A percentile compares a stretch with the other conserved stretches of the same genome.
Evolutionary conservation across 2,329 filamentous ascomycete species (phyloP).

Genomic region (Reticulascus tulasneorum): DNA sequence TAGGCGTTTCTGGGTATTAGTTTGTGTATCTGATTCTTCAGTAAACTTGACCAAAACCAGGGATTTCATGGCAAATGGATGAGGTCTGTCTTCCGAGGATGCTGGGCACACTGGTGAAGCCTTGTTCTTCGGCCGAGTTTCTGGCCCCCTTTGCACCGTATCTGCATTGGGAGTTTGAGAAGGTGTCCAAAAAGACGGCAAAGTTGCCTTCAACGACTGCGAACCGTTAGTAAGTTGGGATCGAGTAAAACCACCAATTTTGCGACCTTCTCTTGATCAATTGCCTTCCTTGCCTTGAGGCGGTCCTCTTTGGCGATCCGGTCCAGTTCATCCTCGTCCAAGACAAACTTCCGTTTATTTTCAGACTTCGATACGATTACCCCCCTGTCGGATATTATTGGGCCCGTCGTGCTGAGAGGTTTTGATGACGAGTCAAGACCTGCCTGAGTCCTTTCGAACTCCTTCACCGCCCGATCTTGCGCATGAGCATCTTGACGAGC

Average conservation of each 20-base stretch:
- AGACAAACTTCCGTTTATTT: slow-evolving; percentile 71
- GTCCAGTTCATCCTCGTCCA: slow-evolving; percentile 73
- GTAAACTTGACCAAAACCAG: slow-evolving; percentile 75
- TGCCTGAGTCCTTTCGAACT: slow-evolving; percentile 83
- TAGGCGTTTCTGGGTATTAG: slow-evolving; percentile 40
- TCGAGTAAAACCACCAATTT: background rate
- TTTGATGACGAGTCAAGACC: slow-evolving; percentile 45
- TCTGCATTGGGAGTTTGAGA: slow-evolving; percentile 64
- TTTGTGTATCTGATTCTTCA: slow-evolving; percentile 55
- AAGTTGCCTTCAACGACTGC: slow-evolving; percentile 22
- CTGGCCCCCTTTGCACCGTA: slow-evolving; percentile 16
- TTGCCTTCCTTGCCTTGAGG: slow-evolving; percentile 62
- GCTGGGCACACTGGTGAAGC: slow-evolving; percentile 72
- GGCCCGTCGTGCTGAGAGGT: slow-evolving; percentile 21
- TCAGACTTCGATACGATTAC: slow-evolving; percentile 23
- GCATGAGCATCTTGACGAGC: slow-evolving; percentile 65
- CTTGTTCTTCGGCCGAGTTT: slow-evolving; percentile 56
- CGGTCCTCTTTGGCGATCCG: slow-evolving; percentile 68
- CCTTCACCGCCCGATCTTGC: slow-evolving; percentile 63
- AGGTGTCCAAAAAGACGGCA: slow-evolving; percentile 92
- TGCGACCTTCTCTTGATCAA: slow-evolving; percentile 67
- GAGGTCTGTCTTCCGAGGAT: slow-evolving; percentile 60
- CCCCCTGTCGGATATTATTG: slow-evolving; percentile 24
- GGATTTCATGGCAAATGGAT: slow-evolving; percentile 73
- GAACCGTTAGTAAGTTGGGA: slow-evolving; percentile 7